Base-by-base conservation (phyloP, 208 protist genomes). In the Crithidia bombi region DNA sequence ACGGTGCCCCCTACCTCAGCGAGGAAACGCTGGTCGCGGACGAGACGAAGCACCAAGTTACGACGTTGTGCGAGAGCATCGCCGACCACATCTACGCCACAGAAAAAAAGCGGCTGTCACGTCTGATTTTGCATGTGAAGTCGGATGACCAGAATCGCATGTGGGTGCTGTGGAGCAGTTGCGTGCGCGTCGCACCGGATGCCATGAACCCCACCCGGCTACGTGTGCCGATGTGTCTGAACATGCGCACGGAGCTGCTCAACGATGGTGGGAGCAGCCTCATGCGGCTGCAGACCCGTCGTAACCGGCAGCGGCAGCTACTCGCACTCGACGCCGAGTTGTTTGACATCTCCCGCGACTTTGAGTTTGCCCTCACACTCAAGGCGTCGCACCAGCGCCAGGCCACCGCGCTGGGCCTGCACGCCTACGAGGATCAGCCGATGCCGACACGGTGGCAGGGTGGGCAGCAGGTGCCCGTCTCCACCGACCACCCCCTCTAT, bases 111-210 rank as follows among this genome's bases (percentile, higher is more conserved):
- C 46, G 71, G 19, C 81, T 97, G 15, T 92, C 91, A 14, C 83
- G 93, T 14, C 79, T 97, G 41, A 83, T 89, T 23, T 41, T 95
- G 30, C 90, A 87, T 75, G 88, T 95, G 56, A 93, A 93, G 74
- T 71, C 86, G 17, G 92, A 95, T 59, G 88, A 94, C 63, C 75
- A 84, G 15, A 86, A 87, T 55, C 54, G 70, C 14, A 70, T 86
- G 52, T 95, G 88, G 87, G 51, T 97, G 65, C 78, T 97, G 30
- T 97, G 92, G 92, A 90, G 81, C 59, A 90, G 80, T 73, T 86
- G 79, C 44, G 50, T 93, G 35, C 89, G 92, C 28, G 80, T 97
- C 14, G 89, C 74, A 0, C 78, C 82, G 0, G 87, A 94, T 44
- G 79, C 73, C 21, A 75, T 97, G 50, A 93, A 92, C 78, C 86